Conservation (phyloP, 441 rosid species). For the Melastoma candidum region DNA sequence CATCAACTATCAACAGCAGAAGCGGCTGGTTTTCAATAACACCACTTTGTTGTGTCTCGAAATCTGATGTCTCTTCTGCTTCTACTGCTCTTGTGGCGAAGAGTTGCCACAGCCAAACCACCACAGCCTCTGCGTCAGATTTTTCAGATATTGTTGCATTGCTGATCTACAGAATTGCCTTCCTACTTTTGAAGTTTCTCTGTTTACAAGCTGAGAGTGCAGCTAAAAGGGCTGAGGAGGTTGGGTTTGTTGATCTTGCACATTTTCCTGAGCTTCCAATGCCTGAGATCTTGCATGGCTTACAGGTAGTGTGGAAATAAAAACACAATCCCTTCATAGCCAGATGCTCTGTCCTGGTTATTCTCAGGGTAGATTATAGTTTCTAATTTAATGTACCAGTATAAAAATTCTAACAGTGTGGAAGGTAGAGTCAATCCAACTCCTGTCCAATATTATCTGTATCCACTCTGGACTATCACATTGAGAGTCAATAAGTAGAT, state of each 20-base stretch:
- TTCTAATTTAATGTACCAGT: background rate
- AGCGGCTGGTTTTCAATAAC: slow-evolving; percentile 86
- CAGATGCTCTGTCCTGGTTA: background rate
- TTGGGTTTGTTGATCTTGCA: slow-evolving; percentile 83
- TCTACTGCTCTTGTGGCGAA: slow-evolving; percentile 40
- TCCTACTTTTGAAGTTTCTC: slow-evolving; percentile 66
- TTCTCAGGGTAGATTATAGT: background rate
- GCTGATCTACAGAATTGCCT: slow-evolving; percentile 71
- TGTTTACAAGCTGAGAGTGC: slow-evolving; percentile 82
- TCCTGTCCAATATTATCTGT: too few species aligned
- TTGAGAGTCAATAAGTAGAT: too few species aligned
- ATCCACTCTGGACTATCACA: too few species aligned
- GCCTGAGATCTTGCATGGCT: slow-evolving; percentile 93
- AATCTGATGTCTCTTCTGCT: slow-evolving; percentile 29
- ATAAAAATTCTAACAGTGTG: too few species aligned
- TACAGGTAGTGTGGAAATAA: slow-evolving; percentile 45
- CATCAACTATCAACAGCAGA: slow-evolving; percentile 48
- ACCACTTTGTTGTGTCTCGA: slow-evolving; percentile 47
- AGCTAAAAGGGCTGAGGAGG: slow-evolving; percentile 79
- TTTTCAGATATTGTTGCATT: slow-evolving; percentile 78
- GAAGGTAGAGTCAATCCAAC: too few species aligned
- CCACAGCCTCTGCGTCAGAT: slow-evolving; percentile 39
- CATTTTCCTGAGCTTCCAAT: slow-evolving; percentile 94
- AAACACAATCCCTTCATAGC: background rate
- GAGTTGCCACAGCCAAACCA: slow-evolving; percentile 39